A percentile compares a stretch with the other conserved stretches of the same genome.
Conservation (phyloP, 2,329 filamentous ascomycete genomes). For the Ceratocystis diversiconidia region DNA sequence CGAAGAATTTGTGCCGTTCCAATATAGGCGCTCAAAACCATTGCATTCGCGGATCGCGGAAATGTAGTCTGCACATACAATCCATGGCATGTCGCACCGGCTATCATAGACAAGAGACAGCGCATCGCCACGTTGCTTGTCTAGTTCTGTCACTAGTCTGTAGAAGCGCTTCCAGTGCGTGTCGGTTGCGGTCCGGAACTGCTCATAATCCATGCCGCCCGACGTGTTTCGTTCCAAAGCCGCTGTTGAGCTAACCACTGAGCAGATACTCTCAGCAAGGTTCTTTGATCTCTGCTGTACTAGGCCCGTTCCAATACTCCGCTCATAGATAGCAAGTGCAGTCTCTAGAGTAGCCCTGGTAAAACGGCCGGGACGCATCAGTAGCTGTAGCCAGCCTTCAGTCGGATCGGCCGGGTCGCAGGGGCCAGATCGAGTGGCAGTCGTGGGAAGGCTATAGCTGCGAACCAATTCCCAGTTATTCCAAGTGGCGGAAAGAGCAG, state of each 20-base stretch:
- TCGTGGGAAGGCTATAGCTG: slow-evolving; percentile 41
- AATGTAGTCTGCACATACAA: slow-evolving; percentile 68
- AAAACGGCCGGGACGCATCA: slow-evolving; percentile 74
- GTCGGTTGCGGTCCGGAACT: slow-evolving; percentile 60
- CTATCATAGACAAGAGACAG: slow-evolving; percentile 63
- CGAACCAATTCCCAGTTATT: slow-evolving; percentile 56
- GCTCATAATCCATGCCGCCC: slow-evolving; percentile 57
- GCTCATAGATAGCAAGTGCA: slow-evolving; percentile 67
- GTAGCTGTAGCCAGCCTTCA: slow-evolving; percentile 74
- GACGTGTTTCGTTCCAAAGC: slow-evolving; percentile 46
- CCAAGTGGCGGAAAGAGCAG: slow-evolving; percentile 49
- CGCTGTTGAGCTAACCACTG: slow-evolving; percentile 55
- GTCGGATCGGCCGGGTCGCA: slow-evolving; percentile 55
- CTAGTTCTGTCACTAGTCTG: slow-evolving; percentile 69
- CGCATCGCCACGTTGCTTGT: slow-evolving; percentile 72
- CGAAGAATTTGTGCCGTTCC: slow-evolving; percentile 25
- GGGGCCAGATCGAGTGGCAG: slow-evolving; percentile 40
- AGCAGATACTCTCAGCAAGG: slow-evolving; percentile 62
- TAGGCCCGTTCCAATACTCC: slow-evolving; percentile 36
- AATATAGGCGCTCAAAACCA: slow-evolving; percentile 56
- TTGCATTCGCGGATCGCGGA: slow-evolving; percentile 70
- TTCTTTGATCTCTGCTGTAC: slow-evolving; percentile 36
- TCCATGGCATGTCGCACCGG: slow-evolving; percentile 60
- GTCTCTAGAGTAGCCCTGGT: slow-evolving; percentile 68
- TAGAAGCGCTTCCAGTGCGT: slow-evolving; percentile 85